Percentiles rank a stretch among this genome's conserved stretches.
These are phyloP conservation scores for Beauveria bassiana DNA, from an alignment of 2,329 filamentous ascomycete genomes.

Conservation along the genomic window DNA sequence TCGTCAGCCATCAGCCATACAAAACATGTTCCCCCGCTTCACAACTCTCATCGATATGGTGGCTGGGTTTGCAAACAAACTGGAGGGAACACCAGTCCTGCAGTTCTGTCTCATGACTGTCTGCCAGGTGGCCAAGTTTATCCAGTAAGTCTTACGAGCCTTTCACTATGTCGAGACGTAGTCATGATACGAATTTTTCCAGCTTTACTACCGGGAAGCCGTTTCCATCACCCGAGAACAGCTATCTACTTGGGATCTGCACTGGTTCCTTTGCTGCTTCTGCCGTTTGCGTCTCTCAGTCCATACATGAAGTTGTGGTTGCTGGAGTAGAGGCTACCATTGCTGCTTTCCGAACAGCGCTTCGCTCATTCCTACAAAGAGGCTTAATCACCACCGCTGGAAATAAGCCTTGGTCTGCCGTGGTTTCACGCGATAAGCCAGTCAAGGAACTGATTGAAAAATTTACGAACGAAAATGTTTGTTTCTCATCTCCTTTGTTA, in stretches of 20 bases:
- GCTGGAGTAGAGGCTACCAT: slow-evolving; percentile 16
- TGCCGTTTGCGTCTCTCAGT: slow-evolving; percentile 18
- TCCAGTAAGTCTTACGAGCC: slow-evolving; percentile 15
- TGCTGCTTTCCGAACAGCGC: slow-evolving; percentile 17
- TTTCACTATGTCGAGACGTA: background rate
- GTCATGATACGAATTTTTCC: background rate
- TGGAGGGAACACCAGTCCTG: slow-evolving; percentile 15
- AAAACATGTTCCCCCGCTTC: slow-evolving; percentile 20
- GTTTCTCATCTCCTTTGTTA: background rate
- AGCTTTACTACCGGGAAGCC: slow-evolving; percentile 14
- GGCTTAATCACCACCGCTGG: slow-evolving; percentile 13
- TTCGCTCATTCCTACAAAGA: slow-evolving; percentile 12
- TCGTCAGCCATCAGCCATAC: slow-evolving; percentile 11
- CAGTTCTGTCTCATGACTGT: slow-evolving; percentile 18
- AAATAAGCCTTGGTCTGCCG: slow-evolving; percentile 6
- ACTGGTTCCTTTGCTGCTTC: slow-evolving; percentile 21
- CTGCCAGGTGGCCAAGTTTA: slow-evolving; percentile 19
- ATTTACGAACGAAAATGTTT: background rate
- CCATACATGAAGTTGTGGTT: slow-evolving; percentile 17
- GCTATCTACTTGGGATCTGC: slow-evolving; percentile 17
- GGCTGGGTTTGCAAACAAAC: slow-evolving; percentile 12
- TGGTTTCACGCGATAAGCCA: slow-evolving; percentile 4
- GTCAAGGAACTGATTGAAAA: slow-evolving; percentile 7
- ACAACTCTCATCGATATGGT: slow-evolving; percentile 21
- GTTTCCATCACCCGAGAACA: slow-evolving; percentile 16